Conservation (phyloP, 257 asterid genomes). For the Apocynum venetum region DNA sequence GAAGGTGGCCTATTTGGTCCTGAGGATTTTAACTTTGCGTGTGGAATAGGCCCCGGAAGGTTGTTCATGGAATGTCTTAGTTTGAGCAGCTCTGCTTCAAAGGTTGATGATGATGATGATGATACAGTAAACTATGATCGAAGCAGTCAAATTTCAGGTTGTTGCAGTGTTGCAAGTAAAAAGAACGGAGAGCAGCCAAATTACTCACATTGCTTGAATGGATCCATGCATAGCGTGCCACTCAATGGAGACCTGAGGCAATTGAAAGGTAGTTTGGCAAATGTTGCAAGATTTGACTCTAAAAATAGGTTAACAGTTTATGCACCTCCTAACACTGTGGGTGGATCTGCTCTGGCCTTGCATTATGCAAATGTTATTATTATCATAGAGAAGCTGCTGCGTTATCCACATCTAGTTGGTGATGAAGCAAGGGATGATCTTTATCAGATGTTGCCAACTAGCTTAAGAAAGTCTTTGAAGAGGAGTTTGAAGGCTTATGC, state of each 20-base stretch:
- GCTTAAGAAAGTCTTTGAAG: slow-evolving; percentile 64
- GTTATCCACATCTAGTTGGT: slow-evolving; percentile 85
- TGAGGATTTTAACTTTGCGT: slow-evolving; percentile 58
- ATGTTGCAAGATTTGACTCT: slow-evolving; percentile 32
- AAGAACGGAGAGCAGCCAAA: slow-evolving; percentile 34
- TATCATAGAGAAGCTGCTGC: slow-evolving; percentile 68
- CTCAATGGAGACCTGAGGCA: slow-evolving; percentile 25
- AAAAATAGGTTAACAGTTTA: slow-evolving; percentile 36
- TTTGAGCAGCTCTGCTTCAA: slow-evolving; percentile 56
- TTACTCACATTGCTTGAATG: slow-evolving; percentile 22
- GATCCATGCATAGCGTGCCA: slow-evolving; percentile 25
- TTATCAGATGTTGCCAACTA: slow-evolving; percentile 88
- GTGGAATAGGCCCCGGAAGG: slow-evolving; percentile 80
- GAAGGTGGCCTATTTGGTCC: slow-evolving; percentile 51
- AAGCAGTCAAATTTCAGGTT: slow-evolving; percentile 54
- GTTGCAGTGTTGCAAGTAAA: slow-evolving; percentile 40
- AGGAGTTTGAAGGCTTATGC: slow-evolving; percentile 47
- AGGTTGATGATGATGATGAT: slow-evolving; percentile 38
- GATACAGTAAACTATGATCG: slow-evolving; percentile 45
- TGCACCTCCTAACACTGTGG: slow-evolving; percentile 65
- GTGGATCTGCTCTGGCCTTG: slow-evolving; percentile 84
- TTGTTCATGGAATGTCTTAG: slow-evolving; percentile 75
- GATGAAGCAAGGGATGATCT: slow-evolving; percentile 91
- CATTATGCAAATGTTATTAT: slow-evolving; percentile 87
- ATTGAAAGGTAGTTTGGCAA: slow-evolving; percentile 17